These are phyloP conservation scores for Aspergillus sparsus DNA, from an alignment of 495 filamentous ascomycete species.

Conservation along the genomic window DNA sequence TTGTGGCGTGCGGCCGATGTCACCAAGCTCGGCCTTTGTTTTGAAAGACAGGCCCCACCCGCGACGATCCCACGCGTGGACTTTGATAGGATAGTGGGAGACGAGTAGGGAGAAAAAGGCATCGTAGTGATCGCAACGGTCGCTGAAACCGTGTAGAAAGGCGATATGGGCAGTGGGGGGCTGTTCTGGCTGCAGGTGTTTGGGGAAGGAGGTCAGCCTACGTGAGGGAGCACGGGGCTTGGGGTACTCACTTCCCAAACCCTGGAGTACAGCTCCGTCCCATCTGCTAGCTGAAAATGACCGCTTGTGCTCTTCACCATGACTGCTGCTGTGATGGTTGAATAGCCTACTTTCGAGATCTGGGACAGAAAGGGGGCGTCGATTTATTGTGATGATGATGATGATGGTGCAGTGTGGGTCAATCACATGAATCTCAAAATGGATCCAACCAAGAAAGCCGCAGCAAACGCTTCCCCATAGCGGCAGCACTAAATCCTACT, in stretches of 20 bases:
- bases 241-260: constrained; percentile 13
- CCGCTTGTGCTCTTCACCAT: constrained; percentile 5
- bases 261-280: constrained; percentile 1
- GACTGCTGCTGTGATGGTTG: not conserved
- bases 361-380: no score
- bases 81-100: constrained; percentile 6
- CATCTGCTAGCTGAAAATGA: constrained; percentile 8
- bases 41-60: constrained; percentile 7
- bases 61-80: constrained; percentile 11
- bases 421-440: no score
- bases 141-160: constrained; percentile 15
- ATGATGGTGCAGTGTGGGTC: no score
- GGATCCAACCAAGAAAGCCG: no score
- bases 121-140: constrained; percentile 13
- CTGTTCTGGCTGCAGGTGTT: not conserved
- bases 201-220: not conserved
- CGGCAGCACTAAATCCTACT: no score
- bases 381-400: no score
- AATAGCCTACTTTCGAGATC: no score
- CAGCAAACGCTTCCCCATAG: no score
- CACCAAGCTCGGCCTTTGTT: not conserved
- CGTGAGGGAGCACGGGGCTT: not conserved
- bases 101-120: constrained; percentile 6
- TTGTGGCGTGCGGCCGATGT: constrained; percentile 4
- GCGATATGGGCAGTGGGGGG: constrained; percentile 3